Conservation (phyloP, 176 grass and related monocot species). For the Paspalum vaginatum region DNA sequence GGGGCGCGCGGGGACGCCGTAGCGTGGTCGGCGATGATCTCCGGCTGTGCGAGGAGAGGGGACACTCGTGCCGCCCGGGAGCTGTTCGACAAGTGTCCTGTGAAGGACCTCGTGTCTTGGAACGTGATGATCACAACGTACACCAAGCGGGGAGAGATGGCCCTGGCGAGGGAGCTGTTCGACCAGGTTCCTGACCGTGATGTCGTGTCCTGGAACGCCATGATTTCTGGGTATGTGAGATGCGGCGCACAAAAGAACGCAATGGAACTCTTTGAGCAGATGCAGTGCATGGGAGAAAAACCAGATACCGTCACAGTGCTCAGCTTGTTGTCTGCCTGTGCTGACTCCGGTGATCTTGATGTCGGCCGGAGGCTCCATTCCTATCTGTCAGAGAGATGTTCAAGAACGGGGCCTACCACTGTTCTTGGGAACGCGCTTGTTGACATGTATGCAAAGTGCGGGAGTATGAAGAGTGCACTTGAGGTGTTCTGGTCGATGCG, state of each 20-base stretch:
- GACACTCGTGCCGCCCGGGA: slow-evolving; percentile 58
- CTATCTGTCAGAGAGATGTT: slow-evolving; percentile 49
- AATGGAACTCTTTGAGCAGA: slow-evolving; percentile 70
- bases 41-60: slow-evolving; percentile 69
- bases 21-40: slow-evolving; percentile 75
- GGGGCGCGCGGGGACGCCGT: slow-evolving; percentile 64
- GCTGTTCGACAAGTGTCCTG: slow-evolving; percentile 72
- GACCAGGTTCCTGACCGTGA: slow-evolving; percentile 59
- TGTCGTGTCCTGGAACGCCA: slow-evolving; percentile 77
- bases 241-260: slow-evolving; percentile 49
- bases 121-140: slow-evolving; percentile 93
- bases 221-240: slow-evolving; percentile 82
- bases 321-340: slow-evolving; percentile 67
- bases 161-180: slow-evolving; percentile 64
- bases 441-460: slow-evolving; percentile 87
- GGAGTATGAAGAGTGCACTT: slow-evolving; percentile 61
- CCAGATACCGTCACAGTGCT: slow-evolving; percentile 80
- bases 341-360: slow-evolving; percentile 59
- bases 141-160: slow-evolving; percentile 67
- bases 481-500: slow-evolving; percentile 58
- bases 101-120: slow-evolving; percentile 76
- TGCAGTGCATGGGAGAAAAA: slow-evolving; percentile 55
- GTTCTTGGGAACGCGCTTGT: slow-evolving; percentile 74
- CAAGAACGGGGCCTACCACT: slow-evolving; percentile 42
- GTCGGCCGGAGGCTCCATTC: slow-evolving; percentile 60